Conservation (phyloP, 768 basidiomycete species). For the Pulveroboletus sp. region DNA sequence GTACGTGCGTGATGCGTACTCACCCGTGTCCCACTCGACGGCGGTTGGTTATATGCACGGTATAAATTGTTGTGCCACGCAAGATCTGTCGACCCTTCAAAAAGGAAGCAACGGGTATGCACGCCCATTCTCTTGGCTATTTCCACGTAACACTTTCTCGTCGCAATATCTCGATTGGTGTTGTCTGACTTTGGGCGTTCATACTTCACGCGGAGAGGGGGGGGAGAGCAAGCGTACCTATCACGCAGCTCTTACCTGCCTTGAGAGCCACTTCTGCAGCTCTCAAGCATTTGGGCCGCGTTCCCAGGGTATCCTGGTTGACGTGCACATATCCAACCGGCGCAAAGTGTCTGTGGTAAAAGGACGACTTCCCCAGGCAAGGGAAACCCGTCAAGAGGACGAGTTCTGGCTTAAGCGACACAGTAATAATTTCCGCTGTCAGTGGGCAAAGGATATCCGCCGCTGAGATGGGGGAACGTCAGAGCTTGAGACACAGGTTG, state of each 20-base stretch:
- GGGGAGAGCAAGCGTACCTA: slow-evolving; percentile 48
- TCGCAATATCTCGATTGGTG: slow-evolving; percentile 75
- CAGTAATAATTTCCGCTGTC: slow-evolving; percentile 13
- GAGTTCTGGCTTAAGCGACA: slow-evolving; percentile 35
- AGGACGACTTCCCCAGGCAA: slow-evolving; percentile 75
- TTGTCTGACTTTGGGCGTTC: slow-evolving; percentile 54
- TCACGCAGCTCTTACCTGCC: slow-evolving; percentile 62
- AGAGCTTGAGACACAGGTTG: neutral
- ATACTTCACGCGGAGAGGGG: neutral
- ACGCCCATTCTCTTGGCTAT: slow-evolving; percentile 54
- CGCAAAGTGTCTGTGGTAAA: slow-evolving; percentile 67
- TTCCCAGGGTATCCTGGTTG: slow-evolving; percentile 80
- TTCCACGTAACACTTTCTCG: slow-evolving; percentile 67
- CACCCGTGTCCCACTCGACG: slow-evolving; percentile 26
- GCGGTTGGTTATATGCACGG: slow-evolving; percentile 61
- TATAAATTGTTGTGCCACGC: slow-evolving; percentile 95
- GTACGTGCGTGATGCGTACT: neutral
- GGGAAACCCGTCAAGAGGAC: slow-evolving; percentile 62
- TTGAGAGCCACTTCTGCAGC: slow-evolving; percentile 52
- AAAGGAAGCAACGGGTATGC: slow-evolving; percentile 65
- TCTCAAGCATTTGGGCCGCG: slow-evolving; percentile 70
- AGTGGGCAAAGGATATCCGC: slow-evolving; percentile 35
- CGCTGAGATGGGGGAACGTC: slow-evolving; percentile 18
- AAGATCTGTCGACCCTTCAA: slow-evolving; percentile 71
- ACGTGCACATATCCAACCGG: slow-evolving; percentile 71